Evolutionary conservation across 805 yeast species (phyloP).

Genomic region (Saturnispora zaruensis): DNA sequence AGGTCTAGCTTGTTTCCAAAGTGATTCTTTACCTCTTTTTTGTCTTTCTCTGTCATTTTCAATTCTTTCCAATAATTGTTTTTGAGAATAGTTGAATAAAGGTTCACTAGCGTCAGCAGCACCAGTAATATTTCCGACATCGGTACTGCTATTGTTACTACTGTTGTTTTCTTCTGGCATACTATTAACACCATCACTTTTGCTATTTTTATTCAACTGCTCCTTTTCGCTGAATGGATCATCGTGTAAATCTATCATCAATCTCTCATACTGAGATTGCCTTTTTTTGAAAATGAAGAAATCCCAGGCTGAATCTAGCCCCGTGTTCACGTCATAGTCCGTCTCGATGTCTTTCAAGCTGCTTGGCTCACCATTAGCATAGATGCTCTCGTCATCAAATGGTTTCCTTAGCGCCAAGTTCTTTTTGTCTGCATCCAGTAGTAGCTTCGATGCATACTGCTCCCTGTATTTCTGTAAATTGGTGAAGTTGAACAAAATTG

Average conservation of each 20-base stretch:
- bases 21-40: slow-evolving; percentile 71
- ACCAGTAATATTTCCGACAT: background rate
- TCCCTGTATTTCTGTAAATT: slow-evolving; percentile 19
- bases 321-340: slow-evolving; percentile 5
- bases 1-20: slow-evolving; percentile 61
- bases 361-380: background rate
- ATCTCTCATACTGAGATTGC: slow-evolving; percentile 45
- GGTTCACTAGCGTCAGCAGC: background rate
- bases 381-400: slow-evolving; percentile 20
- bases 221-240: slow-evolving; percentile 12
- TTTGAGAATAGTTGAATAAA: slow-evolving; percentile 14
- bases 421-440: slow-evolving; percentile 32
- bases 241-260: slow-evolving; percentile 30
- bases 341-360: slow-evolving; percentile 10
- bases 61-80: slow-evolving; percentile 67
- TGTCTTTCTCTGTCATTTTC: slow-evolving; percentile 91
- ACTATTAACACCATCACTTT: background rate
- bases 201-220: background rate
- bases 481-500: slow-evolving; percentile 16
- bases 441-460: slow-evolving; percentile 26
- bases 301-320: slow-evolving; percentile 35
- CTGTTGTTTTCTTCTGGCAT: background rate
- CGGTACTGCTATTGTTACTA: background rate
- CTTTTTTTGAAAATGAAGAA: slow-evolving; percentile 37
- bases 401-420: slow-evolving; percentile 25